phyloP scores from a whole-genome alignment of 2,329 filamentous ascomycete species.

The Dactylellina parvicollis region DNA sequence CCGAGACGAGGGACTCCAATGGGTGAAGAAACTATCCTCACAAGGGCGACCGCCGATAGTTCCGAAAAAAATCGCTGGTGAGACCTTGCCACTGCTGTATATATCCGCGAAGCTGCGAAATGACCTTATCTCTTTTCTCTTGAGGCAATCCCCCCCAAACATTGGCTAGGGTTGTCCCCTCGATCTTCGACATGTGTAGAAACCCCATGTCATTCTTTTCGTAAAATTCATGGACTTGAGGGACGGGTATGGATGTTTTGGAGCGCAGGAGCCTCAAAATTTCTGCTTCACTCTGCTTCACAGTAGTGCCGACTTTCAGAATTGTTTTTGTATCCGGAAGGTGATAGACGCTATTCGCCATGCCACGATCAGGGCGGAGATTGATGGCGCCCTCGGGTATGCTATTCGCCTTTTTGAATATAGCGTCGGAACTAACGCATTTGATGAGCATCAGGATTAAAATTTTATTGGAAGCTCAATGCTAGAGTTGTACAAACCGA shows the following conservation, averaged over 20 bases:
- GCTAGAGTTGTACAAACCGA: too few relatives aligned
- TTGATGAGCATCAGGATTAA: too few relatives aligned
- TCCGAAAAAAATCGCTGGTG: not conserved
- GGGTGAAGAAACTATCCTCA: constrained; percentile 2
- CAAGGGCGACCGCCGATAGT: constrained; percentile 1
- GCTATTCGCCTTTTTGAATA: too few relatives aligned
- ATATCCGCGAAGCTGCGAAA: not conserved
- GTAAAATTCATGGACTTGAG: too few relatives aligned
- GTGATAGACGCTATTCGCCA: not conserved
- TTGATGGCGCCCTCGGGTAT: constrained; percentile 5
- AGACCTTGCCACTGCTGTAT: not conserved
- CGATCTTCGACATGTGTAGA: not conserved
- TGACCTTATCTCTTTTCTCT: constrained; percentile 6
- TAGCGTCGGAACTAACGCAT: too few relatives aligned
- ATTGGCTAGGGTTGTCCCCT: not conserved
- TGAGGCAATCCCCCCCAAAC: not conserved
- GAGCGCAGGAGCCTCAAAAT: not conserved
- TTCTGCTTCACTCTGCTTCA: not conserved
- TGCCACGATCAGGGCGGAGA: not conserved
- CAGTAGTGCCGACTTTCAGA: not conserved
- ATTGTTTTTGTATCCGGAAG: constrained; percentile 1
- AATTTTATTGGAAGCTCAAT: too few relatives aligned
- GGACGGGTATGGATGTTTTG: constrained; percentile 1
- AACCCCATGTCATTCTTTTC: too few relatives aligned
- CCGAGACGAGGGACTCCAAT: not conserved